Percentiles rank a stretch among this genome's conserved stretches.
phyloP scores from a whole-genome alignment of 352 stramenopile genomes.

The Phytophthora pini region DNA sequence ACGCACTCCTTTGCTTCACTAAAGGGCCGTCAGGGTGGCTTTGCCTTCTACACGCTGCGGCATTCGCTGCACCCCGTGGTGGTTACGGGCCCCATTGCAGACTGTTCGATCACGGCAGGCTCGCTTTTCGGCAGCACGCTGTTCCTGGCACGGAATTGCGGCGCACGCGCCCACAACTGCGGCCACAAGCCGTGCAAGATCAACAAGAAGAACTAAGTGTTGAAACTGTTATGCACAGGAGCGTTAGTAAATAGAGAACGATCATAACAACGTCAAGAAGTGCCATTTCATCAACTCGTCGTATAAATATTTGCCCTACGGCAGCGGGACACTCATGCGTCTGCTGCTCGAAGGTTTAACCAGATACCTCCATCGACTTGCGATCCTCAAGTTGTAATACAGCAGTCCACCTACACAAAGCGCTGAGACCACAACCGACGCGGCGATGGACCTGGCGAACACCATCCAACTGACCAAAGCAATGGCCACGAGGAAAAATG shows the following conservation, averaged over 20 bases:
- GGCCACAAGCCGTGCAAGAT: conserved; percentile 30
- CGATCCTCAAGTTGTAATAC: conserved; percentile 73
- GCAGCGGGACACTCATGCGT: conserved; percentile 28
- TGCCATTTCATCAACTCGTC: conserved; percentile 14
- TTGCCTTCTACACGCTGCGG: conserved; percentile 82
- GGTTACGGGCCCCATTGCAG: conserved; percentile 80
- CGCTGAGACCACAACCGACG: conserved; percentile 54
- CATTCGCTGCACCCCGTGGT: conserved; percentile 80
- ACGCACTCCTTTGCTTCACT: conserved; percentile 71
- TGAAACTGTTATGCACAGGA: conserved; percentile 9
- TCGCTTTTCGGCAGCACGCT: conserved; percentile 83
- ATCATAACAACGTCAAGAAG: conserved; percentile 25
- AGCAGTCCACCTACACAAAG: conserved; percentile 55
- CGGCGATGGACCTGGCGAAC: conserved; percentile 52
- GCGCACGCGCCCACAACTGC: conserved; percentile 51
- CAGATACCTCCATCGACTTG: conserved; percentile 77
- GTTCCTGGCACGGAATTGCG: conserved; percentile 75
- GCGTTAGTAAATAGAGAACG: conserved; percentile 31
- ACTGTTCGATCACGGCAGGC: conserved; percentile 77
- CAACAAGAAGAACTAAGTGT: conserved; percentile 25
- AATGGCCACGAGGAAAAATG: conserved; percentile 70
- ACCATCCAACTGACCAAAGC: conserved; percentile 68
- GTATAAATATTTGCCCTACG: conserved; percentile 24
- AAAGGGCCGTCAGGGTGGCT: conserved; percentile 70
- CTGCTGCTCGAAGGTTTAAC: conserved; percentile 56